These are phyloP conservation scores for Suillus lakei DNA, from an alignment of 768 basidiomycete species.

Conservation along the genomic window DNA sequence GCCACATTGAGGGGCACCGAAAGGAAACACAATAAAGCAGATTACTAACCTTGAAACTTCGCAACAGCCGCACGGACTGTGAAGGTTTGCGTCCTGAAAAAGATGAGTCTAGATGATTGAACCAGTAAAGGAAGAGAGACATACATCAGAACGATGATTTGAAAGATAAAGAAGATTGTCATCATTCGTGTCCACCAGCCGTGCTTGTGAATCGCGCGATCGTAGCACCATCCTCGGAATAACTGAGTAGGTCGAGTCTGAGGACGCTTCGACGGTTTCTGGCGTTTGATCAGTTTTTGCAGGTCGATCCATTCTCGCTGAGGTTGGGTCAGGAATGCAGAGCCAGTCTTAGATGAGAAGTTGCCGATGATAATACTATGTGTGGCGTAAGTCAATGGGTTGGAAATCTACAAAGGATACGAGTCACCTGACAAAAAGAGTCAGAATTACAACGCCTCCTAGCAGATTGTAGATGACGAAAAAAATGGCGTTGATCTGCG, in stretches of 20 bases:
- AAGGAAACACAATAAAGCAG: conserved; percentile 6
- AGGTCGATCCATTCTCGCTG: conserved; percentile 96
- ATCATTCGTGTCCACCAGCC: conserved; percentile 90
- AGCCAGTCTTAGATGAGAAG: conserved; percentile 86
- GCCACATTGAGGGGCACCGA: conserved; percentile 14
- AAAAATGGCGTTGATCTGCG: conserved; percentile 87
- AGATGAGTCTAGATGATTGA: conserved; percentile 7
- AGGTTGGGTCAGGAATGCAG: conserved; percentile 81
- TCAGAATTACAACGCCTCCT: conserved; percentile 88
- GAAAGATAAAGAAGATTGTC: conserved; percentile 78
- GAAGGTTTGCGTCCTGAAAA: conserved; percentile 79
- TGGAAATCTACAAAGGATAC: not conserved
- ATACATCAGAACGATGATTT: conserved; percentile 84
- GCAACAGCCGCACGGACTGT: conserved; percentile 54
- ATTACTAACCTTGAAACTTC: conserved; percentile 59
- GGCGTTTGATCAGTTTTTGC: conserved; percentile 84
- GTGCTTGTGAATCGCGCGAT: conserved; percentile 88
- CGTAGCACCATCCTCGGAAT: conserved; percentile 86
- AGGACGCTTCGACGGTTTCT: conserved; percentile 86
- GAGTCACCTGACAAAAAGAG: conserved; percentile 85
- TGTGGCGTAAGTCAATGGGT: conserved; percentile 5
- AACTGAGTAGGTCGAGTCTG: conserved; percentile 54
- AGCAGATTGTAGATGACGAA: conserved; percentile 91
- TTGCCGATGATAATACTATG: conserved; percentile 93
- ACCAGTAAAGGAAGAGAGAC: conserved; percentile 29